phyloP scores from a whole-genome alignment of 805 yeast genomes.

The Candida odintsovae region DNA sequence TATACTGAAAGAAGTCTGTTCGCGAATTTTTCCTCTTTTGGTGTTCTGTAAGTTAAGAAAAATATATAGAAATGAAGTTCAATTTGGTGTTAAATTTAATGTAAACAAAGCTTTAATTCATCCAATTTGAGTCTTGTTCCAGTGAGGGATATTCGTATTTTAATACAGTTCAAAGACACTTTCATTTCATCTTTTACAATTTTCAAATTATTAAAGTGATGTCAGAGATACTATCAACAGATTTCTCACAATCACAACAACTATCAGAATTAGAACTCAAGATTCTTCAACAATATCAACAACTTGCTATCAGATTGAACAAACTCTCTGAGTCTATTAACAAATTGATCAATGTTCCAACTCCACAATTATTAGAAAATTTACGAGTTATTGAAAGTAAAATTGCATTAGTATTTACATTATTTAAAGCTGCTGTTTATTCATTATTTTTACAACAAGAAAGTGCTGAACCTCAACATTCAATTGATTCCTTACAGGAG shows the following conservation, averaged over 20 bases:
- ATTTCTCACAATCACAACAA: constrained; percentile 23
- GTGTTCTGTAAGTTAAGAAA: too few species aligned
- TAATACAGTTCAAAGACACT: too few species aligned
- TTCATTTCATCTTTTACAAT: too few species aligned
- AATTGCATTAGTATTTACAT: constrained; percentile 56
- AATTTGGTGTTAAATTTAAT: too few species aligned
- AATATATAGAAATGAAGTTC: too few species aligned
- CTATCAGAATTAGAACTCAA: constrained; percentile 29
- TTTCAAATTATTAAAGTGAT: too few species aligned
- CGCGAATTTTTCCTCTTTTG: too few species aligned
- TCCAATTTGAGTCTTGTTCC: too few species aligned
- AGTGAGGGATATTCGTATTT: too few species aligned
- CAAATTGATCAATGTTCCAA: constrained; percentile 18
- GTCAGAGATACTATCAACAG: constrained; percentile 4
- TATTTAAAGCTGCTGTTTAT: constrained; percentile 67
- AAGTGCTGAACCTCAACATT: constrained; percentile 15
- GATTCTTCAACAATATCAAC: constrained; percentile 34
- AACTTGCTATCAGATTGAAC: constrained; percentile 28
- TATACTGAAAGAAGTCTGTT: too few species aligned
- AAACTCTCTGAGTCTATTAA: constrained; percentile 20
- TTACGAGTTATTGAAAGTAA: constrained; percentile 58
- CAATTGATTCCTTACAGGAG: constrained; percentile 13
- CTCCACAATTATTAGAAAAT: constrained; percentile 37
- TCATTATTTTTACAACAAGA: constrained; percentile 52
- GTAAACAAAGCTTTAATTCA: too few species aligned